These are phyloP conservation scores for Triticum urartu DNA, from an alignment of 176 grass and related monocot species.

Conservation along the genomic window DNA sequence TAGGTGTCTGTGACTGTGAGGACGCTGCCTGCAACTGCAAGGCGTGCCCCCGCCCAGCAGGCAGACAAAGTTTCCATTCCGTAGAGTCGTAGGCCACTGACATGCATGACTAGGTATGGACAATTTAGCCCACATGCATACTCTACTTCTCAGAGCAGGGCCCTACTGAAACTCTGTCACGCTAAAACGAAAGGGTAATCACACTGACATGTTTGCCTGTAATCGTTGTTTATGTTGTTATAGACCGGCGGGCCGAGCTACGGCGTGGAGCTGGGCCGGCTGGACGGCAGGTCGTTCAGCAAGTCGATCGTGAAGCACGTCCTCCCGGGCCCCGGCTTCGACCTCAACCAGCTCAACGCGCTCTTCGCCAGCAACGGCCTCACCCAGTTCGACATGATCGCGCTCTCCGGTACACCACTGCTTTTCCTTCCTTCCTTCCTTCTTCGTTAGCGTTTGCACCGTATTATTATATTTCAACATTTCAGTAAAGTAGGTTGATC, in stretches of 20 bases:
- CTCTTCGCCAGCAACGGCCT: conserved; percentile 68
- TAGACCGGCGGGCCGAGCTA: conserved; percentile 67
- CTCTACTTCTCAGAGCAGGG: too few species aligned
- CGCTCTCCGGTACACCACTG: conserved; percentile 45
- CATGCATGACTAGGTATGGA: background rate
- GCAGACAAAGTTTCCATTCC: conserved; percentile 29
- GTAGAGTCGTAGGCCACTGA: background rate
- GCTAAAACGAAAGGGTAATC: too few species aligned
- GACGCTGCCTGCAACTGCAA: background rate
- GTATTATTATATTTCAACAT: background rate
- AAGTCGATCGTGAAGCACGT: conserved; percentile 69
- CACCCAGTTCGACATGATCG: conserved; percentile 81
- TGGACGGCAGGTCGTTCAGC: conserved; percentile 66
- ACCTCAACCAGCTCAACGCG: conserved; percentile 63
- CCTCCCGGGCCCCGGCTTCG: conserved; percentile 66
- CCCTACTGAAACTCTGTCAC: too few species aligned
- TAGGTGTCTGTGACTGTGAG: background rate
- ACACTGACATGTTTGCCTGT: too few species aligned
- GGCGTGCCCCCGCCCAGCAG: background rate
- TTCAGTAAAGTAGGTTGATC: conserved; percentile 17
- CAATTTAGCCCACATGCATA: background rate
- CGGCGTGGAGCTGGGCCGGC: conserved; percentile 63
- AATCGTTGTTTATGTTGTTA: too few species aligned
- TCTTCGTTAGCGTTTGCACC: background rate
- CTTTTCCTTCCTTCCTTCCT: too few species aligned